phyloP scores from a whole-genome alignment of 2,329 filamentous ascomycete genomes.

The Claviceps africana region DNA sequence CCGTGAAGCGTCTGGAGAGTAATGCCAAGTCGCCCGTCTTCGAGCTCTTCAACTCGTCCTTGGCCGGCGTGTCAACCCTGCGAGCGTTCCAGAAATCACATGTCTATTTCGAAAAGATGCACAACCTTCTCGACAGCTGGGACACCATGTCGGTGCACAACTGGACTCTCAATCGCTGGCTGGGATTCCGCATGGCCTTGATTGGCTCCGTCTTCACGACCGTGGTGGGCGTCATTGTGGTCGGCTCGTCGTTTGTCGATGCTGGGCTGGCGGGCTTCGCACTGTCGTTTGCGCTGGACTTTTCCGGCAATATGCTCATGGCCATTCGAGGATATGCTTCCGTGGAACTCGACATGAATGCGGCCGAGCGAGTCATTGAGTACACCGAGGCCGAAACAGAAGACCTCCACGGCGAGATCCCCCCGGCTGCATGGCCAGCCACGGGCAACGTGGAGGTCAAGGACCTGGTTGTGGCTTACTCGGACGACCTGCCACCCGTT shows the following conservation, averaged over 20 bases:
- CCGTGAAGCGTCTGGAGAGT: slow-evolving; percentile 65
- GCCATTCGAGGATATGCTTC: slow-evolving; percentile 54
- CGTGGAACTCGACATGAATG: slow-evolving; percentile 67
- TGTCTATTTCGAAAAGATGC: slow-evolving; percentile 57
- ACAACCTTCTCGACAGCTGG: slow-evolving; percentile 53
- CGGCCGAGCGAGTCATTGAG: slow-evolving; percentile 61
- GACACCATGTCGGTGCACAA: slow-evolving; percentile 51
- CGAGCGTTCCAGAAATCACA: slow-evolving; percentile 58
- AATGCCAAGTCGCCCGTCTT: slow-evolving; percentile 67
- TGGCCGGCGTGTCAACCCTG: slow-evolving; percentile 61
- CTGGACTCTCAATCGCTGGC: slow-evolving; percentile 64
- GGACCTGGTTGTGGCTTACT: slow-evolving; percentile 59
- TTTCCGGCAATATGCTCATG: slow-evolving; percentile 50
- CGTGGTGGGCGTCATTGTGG: slow-evolving; percentile 49
- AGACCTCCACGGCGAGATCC: slow-evolving; percentile 42
- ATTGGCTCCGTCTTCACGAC: slow-evolving; percentile 56
- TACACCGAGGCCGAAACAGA: slow-evolving; percentile 58
- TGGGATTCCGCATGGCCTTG: slow-evolving; percentile 57
- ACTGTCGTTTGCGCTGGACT: slow-evolving; percentile 58
- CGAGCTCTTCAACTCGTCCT: slow-evolving; percentile 61
- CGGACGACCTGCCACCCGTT: slow-evolving; percentile 54
- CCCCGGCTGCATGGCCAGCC: slow-evolving; percentile 61
- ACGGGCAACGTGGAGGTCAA: slow-evolving; percentile 61
- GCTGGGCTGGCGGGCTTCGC: slow-evolving; percentile 64
- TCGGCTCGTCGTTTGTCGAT: slow-evolving; percentile 46